These are phyloP conservation scores for Vigna mungo DNA, from an alignment of 306 rosid genomes.

Conservation along the genomic window DNA sequence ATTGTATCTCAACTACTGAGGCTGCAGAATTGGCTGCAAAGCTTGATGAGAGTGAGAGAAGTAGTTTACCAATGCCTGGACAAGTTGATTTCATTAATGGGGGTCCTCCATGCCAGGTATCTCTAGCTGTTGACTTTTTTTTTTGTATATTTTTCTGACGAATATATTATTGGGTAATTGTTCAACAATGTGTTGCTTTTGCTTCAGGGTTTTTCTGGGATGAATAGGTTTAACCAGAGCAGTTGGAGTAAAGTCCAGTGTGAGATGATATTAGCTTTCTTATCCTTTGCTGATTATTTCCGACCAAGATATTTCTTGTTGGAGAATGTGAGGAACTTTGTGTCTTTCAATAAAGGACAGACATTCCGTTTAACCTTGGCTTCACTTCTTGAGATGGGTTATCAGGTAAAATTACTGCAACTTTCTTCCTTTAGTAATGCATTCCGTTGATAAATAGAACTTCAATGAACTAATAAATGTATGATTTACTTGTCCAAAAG, in stretches of 20 bases:
- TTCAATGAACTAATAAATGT: conserved; percentile 15
- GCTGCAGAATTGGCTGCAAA: conserved; percentile 76
- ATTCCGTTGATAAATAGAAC: conserved; percentile 22
- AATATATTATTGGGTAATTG: neutral
- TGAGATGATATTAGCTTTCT: conserved; percentile 95
- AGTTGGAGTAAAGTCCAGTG: conserved; percentile 99
- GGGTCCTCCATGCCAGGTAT: conserved; percentile 98
- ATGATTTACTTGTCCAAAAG: conserved; percentile 52
- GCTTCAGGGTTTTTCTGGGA: conserved; percentile 93
- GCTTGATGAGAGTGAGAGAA: conserved; percentile 64
- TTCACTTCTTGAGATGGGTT: conserved; percentile 97
- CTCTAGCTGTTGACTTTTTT: conserved; percentile 27
- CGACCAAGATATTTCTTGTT: conserved; percentile 92
- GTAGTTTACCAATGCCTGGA: conserved; percentile 82
- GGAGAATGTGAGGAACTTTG: conserved; percentile 96
- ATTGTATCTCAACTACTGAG: conserved; percentile 83
- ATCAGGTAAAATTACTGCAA: conserved; percentile 73
- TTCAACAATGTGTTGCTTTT: conserved; percentile 16
- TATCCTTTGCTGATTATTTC: conserved; percentile 94
- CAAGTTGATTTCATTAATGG: conserved; percentile 98
- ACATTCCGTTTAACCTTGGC: conserved; percentile 89
- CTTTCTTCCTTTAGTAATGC: conserved; percentile 1
- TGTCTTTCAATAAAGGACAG: conserved; percentile 93
- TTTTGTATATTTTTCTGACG: neutral
- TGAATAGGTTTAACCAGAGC: conserved; percentile 91